Evolutionary conservation across 2,329 filamentous ascomycete genomes (phyloP).

Genomic region (Cercospora beticola): DNA sequence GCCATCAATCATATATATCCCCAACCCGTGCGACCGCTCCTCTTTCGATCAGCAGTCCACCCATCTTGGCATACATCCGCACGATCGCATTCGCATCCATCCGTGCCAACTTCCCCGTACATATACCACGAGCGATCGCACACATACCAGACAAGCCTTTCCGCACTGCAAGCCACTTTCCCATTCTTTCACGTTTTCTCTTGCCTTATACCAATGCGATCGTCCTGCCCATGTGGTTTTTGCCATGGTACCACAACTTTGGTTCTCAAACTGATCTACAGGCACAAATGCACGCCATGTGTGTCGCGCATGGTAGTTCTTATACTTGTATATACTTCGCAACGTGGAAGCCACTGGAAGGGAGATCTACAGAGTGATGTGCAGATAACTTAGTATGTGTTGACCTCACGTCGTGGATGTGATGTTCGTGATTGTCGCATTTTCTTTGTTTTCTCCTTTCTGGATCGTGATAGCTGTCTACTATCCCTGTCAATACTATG

Average conservation of each 20-base stretch:
- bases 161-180: not conserved
- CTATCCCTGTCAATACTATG: not conserved
- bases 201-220: not conserved
- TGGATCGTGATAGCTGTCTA: not conserved
- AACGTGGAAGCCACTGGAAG: constrained; percentile 2
- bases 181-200: not conserved
- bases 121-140: not conserved
- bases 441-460: not conserved
- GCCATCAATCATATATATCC: not conserved
- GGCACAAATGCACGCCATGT: not conserved
- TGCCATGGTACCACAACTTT: not conserved
- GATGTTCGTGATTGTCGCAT: not conserved
- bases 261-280: not conserved
- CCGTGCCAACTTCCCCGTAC: not conserved
- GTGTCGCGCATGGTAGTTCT: not conserved
- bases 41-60: not conserved
- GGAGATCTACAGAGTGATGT: not conserved
- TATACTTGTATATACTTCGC: not conserved
- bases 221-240: not conserved
- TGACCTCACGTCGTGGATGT: not conserved
- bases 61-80: not conserved
- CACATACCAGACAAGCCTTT: not conserved
- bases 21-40: not conserved
- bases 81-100: not conserved
- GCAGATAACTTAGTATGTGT: not conserved